Base-by-base conservation (phyloP, 2,329 filamentous ascomycete species). In the Verticillium longisporum region DNA sequence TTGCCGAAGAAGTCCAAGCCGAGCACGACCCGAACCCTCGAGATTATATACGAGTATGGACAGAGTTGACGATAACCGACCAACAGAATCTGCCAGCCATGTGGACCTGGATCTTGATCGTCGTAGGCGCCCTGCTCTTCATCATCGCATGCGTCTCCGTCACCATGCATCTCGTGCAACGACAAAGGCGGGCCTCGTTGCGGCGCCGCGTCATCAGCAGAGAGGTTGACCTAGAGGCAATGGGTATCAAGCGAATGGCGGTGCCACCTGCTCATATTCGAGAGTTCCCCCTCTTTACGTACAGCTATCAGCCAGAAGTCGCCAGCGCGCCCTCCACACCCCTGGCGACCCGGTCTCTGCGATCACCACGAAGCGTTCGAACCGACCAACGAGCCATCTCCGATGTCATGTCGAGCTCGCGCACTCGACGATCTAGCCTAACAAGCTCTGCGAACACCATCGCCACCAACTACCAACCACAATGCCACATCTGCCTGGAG, bases 401-500 rank as follows among this genome's bases (percentile, higher is more conserved):
- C 34, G 57, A 59, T n/a, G 37, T 58, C 50, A 36, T 53, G 15
- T 36, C 62, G 31, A 65, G 57, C 34, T 63, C 68, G 18, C 69
- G 75, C 62, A 77, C 75, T 64, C 75, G 77, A 61, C 69, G 76
- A 59, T 74, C 73, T 15, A 74, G 68, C 58, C 65, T 77, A 9
- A 72, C 69, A 1, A 70, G 71, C 34, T 64, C 68, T 21, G 71
- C 69, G 37, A 73, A 73, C 56, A 76, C 73, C 13, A 66, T 74
- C 34, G 79, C 78, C 6, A 82, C 83, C 15, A 81, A 90, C 66
- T 86, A 87, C 21, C 95, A 98, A 71, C 87, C 91, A 0, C 88
- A 84, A 2, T 98, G 95, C 71, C 86, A 91, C n/a, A 97, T 98
- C 59, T 99, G 95, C 70, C 81, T 96, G 1, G 90, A 92, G 60